phyloP scores from a whole-genome alignment of 169 alveolate genomes.

The Plasmodium malariae region DNA sequence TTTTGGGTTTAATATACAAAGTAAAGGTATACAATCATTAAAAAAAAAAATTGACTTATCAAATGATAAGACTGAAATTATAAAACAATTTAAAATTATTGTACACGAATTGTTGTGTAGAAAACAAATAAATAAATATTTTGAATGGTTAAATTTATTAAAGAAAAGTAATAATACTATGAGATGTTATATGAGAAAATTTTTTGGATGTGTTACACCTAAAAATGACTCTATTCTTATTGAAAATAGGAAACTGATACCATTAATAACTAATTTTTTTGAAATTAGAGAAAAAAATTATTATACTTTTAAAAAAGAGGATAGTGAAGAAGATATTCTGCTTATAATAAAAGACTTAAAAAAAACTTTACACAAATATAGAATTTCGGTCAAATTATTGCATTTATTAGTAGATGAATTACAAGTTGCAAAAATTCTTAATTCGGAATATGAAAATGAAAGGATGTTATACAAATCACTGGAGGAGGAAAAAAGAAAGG shows the following conservation, averaged over 20 bases:
- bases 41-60: not conserved
- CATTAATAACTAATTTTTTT: not conserved
- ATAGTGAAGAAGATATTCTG: not conserved
- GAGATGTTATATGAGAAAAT: not conserved
- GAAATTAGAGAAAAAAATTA: conserved; percentile 16
- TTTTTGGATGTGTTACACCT: not conserved
- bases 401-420: conserved; percentile 5
- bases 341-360: not conserved
- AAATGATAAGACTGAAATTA: not conserved
- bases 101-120: conserved; percentile 35
- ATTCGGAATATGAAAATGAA: not conserved
- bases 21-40: not conserved
- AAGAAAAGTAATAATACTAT: not conserved
- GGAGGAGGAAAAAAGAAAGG: too few species aligned
- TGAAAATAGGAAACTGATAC: not conserved
- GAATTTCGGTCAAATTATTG: conserved; percentile 13
- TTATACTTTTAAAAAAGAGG: not conserved
- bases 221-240: not conserved
- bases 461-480: too few species aligned
- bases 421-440: not conserved
- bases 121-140: conserved; percentile 6
- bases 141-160: not conserved
- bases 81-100: not conserved
- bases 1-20: not conserved
- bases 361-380: not conserved